Percentiles rank a stretch among this genome's conserved stretches.
Conservation (phyloP, 1,139 yeast genomes). For the Ogataea hybrid region DNA sequence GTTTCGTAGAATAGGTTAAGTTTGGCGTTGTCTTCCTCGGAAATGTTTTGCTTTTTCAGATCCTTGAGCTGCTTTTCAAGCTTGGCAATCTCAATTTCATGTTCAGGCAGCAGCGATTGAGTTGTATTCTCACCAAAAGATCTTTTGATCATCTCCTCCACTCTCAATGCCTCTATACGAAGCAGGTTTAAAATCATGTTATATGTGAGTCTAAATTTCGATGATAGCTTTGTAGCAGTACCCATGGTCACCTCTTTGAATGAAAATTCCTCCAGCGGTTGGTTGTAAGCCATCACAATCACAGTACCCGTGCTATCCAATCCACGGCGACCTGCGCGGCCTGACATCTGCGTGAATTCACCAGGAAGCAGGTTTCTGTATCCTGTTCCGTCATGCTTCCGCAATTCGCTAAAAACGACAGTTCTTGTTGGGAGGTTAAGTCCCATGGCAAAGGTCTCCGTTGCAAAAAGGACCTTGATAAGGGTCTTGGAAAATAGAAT, state of each 20-base stretch:
- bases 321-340: slow-evolving; percentile 98
- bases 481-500: slow-evolving; percentile 83
- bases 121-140: slow-evolving; percentile 91
- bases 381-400: slow-evolving; percentile 87
- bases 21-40: slow-evolving; percentile 37
- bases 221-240: slow-evolving; percentile 80
- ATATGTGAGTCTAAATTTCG: slow-evolving; percentile 92
- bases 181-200: slow-evolving; percentile 91
- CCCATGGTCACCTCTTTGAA: slow-evolving; percentile 85
- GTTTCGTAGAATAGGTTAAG: slow-evolving; percentile 46
- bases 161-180: slow-evolving; percentile 89
- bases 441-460: slow-evolving; percentile 98
- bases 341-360: slow-evolving; percentile 98
- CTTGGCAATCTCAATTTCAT: slow-evolving; percentile 60
- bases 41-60: slow-evolving; percentile 34
- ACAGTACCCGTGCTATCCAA: slow-evolving; percentile 92
- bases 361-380: slow-evolving; percentile 88
- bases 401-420: slow-evolving; percentile 79
- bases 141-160: slow-evolving; percentile 96
- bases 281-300: slow-evolving; percentile 84
- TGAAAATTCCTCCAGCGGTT: slow-evolving; percentile 51
- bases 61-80: slow-evolving; percentile 49
- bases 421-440: slow-evolving; percentile 98
- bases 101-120: slow-evolving; percentile 85
- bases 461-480: slow-evolving; percentile 89